phyloP scores from a whole-genome alignment of 106 monocot genomes.

The Vanilla planifolia region DNA sequence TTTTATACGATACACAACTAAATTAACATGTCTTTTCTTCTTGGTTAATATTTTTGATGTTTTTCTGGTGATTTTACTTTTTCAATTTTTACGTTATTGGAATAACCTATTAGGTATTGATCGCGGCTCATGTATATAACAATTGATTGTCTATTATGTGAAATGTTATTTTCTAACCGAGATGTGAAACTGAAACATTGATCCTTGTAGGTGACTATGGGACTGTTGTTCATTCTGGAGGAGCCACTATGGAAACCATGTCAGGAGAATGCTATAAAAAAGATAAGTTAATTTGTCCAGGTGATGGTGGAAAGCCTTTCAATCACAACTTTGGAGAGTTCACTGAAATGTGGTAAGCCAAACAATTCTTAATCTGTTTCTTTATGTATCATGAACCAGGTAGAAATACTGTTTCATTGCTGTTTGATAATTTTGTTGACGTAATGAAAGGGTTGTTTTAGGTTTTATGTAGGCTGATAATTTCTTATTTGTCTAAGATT shows the following conservation, averaged over 20 bases:
- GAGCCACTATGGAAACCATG: slow-evolving; percentile 14
- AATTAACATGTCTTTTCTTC: no score
- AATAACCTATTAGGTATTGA: no score
- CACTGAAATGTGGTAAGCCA: slow-evolving; percentile 31
- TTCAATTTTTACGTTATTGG: neutral
- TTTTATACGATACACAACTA: no score
- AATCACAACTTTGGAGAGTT: slow-evolving; percentile 21
- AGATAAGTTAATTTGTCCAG: slow-evolving; percentile 23
- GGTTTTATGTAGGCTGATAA: no score
- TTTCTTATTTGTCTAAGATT: no score
- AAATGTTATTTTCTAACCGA: neutral
- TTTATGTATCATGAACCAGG: no score
- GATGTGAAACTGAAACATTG: neutral
- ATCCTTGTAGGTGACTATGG: slow-evolving; percentile 67
- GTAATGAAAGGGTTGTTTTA: no score
- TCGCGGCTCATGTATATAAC: no score
- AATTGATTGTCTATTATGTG: neutral
- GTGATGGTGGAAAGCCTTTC: slow-evolving; percentile 28
- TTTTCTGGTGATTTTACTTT: no score
- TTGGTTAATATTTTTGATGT: no score
- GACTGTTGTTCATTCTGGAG: slow-evolving; percentile 65
- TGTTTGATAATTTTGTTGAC: no score
- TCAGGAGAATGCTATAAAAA: slow-evolving; percentile 18
- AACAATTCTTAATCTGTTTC: no score
- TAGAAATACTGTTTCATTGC: neutral